These are phyloP conservation scores for Phlebopus sp. DNA, from an alignment of 1,284 basidiomycete genomes.

Conservation along the genomic window DNA sequence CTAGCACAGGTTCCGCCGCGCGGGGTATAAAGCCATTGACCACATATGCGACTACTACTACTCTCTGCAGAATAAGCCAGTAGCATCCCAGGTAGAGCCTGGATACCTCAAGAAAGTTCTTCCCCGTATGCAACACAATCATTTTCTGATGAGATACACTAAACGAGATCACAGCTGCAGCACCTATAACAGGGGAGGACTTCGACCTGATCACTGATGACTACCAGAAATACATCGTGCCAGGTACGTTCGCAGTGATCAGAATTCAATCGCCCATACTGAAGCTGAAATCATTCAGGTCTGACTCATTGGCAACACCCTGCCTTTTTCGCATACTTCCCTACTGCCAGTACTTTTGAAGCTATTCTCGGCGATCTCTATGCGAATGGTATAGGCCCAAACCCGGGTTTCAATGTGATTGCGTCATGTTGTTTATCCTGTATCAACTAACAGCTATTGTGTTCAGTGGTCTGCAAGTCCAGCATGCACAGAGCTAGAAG, in stretches of 20 bases:
- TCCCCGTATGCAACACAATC: conserved; percentile 39
- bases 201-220: conserved; percentile 78
- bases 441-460: conserved; percentile 1
- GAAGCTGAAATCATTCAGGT: conserved; percentile 34
- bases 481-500: conserved; percentile 92
- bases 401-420: conserved; percentile 89
- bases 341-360: conserved; percentile 81
- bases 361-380: conserved; percentile 87
- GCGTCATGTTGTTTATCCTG: background rate
- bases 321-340: conserved; percentile 84
- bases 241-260: conserved; percentile 49
- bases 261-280: conserved; percentile 8
- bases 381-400: conserved; percentile 62
- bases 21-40: conserved; percentile 89
- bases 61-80: conserved; percentile 63
- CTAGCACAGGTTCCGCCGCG: conserved; percentile 63
- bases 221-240: conserved; percentile 80
- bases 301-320: conserved; percentile 89
- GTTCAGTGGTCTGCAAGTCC: conserved; percentile 81
- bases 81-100: conserved; percentile 77
- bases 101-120: conserved; percentile 66
- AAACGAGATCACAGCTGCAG: conserved; percentile 25
- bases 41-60: conserved; percentile 90
- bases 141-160: background rate
- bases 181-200: conserved; percentile 76